Conservation (phyloP, 345 rosid genomes). For the Populus pruinosa region DNA sequence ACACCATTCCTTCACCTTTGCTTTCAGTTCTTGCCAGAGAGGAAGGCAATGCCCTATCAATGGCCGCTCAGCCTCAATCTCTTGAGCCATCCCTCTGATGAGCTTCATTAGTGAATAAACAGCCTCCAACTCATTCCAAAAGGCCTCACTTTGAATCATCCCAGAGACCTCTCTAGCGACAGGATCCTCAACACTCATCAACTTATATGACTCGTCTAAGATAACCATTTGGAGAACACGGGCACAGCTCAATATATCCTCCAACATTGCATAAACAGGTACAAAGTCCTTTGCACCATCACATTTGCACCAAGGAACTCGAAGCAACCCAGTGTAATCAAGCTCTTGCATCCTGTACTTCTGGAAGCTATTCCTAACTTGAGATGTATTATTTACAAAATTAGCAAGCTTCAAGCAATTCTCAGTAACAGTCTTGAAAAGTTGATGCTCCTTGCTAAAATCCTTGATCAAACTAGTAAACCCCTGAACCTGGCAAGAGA, state of each 20-base stretch:
- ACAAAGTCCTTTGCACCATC: slow-evolving; percentile 28
- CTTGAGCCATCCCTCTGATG: slow-evolving; percentile 45
- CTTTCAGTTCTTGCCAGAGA: slow-evolving; percentile 51
- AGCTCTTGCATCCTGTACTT: slow-evolving; percentile 45
- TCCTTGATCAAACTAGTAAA: slow-evolving; percentile 45
- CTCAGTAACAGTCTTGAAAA: slow-evolving; percentile 39
- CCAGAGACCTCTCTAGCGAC: slow-evolving; percentile 38
- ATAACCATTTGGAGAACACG: slow-evolving; percentile 43
- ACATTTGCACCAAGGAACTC: slow-evolving; percentile 40
- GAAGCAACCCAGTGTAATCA: slow-evolving; percentile 37
- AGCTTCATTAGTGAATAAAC: slow-evolving; percentile 48
- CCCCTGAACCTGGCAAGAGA: slow-evolving; percentile 59
- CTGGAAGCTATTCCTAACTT: slow-evolving; percentile 42
- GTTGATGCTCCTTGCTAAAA: slow-evolving; percentile 44
- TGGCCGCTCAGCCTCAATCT: slow-evolving; percentile 48
- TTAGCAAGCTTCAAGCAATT: slow-evolving; percentile 48
- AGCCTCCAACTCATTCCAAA: slow-evolving; percentile 55
- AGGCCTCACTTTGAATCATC: slow-evolving; percentile 41
- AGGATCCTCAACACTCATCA: slow-evolving; percentile 38
- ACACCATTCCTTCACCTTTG: slow-evolving; percentile 55
- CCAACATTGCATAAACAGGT: slow-evolving; percentile 40
- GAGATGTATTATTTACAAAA: slow-evolving; percentile 45
- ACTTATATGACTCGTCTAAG: slow-evolving; percentile 43
- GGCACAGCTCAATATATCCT: slow-evolving; percentile 42
- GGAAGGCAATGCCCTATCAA: slow-evolving; percentile 54